Evolutionary conservation across 2,329 filamentous ascomycete genomes (phyloP).

Genomic region (Xylariomycetidae sp.): DNA sequence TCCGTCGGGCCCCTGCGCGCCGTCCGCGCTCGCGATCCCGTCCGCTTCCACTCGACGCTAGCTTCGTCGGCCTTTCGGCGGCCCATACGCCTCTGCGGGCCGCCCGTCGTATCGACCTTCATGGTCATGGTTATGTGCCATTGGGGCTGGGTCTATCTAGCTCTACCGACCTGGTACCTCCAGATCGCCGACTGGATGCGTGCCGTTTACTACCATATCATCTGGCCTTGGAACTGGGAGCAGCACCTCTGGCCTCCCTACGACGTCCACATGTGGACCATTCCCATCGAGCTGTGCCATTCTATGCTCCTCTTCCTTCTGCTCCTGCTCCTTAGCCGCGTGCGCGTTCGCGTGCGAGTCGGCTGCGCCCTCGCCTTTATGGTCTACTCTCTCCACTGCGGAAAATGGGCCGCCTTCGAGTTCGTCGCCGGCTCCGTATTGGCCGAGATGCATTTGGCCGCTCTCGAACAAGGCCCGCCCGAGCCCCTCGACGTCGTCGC

Average conservation of each 20-base stretch:
- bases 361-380: constrained; percentile 25
- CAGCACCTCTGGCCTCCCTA: constrained; percentile 24
- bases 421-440: constrained; percentile 37
- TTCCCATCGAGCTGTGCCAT: constrained; percentile 40
- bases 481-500: too few relatives aligned
- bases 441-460: constrained; percentile 36
- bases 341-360: constrained; percentile 28
- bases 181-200: constrained; percentile 23
- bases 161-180: constrained; percentile 12
- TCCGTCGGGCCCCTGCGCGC: constrained; percentile 37
- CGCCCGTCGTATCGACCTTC: constrained; percentile 37
- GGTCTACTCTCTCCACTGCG: constrained; percentile 31
- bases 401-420: constrained; percentile 38
- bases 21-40: constrained; percentile 32
- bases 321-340: constrained; percentile 28
- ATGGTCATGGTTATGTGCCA: too few relatives aligned
- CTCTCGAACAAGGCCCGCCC: constrained; percentile 11
- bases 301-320: constrained; percentile 39
- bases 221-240: constrained; percentile 25
- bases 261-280: constrained; percentile 42
- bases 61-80: constrained; percentile 42
- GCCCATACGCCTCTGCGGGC: constrained; percentile 39
- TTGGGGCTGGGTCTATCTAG: constrained; percentile 4
- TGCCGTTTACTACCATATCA: constrained; percentile 17
- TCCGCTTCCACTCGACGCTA: constrained; percentile 32